Evolutionary conservation across 306 rosid species (phyloP).

Genomic region (Prunus fruticosa): DNA sequence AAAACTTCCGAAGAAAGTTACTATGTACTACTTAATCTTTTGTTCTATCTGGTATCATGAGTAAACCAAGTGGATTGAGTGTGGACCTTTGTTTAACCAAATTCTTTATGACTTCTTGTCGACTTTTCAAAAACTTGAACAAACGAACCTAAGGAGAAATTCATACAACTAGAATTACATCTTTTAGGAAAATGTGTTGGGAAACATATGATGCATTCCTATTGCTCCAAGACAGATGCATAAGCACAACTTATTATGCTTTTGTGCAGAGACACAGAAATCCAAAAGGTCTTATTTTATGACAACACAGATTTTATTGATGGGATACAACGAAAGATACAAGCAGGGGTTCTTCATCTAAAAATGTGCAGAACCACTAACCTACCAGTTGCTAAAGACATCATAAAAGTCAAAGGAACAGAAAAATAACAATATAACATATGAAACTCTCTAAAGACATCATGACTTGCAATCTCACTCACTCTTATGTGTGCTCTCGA

Average conservation of each 20-base stretch:
- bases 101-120: background rate
- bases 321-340: background rate
- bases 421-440: background rate
- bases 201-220: background rate
- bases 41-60: background rate
- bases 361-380: background rate
- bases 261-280: too few relatives aligned
- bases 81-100: background rate
- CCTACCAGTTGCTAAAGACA: background rate
- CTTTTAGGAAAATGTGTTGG: background rate
- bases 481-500: conserved; percentile 45
- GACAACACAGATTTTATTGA: too few relatives aligned
- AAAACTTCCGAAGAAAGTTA: background rate
- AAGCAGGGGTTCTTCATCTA: background rate
- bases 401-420: background rate
- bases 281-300: too few relatives aligned
- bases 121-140: background rate
- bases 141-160: background rate
- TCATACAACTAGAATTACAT: background rate
- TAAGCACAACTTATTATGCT: background rate
- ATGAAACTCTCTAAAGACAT: too few relatives aligned
- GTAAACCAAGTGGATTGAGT: background rate
- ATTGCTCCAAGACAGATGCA: background rate
- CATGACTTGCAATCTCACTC: conserved; percentile 35
- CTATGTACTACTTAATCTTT: background rate